Evolutionary conservation across 2,329 filamentous ascomycete genomes (phyloP), one percentile per base, ranked within the genome.

Genomic region (Boeremia lycopersici): DNA sequence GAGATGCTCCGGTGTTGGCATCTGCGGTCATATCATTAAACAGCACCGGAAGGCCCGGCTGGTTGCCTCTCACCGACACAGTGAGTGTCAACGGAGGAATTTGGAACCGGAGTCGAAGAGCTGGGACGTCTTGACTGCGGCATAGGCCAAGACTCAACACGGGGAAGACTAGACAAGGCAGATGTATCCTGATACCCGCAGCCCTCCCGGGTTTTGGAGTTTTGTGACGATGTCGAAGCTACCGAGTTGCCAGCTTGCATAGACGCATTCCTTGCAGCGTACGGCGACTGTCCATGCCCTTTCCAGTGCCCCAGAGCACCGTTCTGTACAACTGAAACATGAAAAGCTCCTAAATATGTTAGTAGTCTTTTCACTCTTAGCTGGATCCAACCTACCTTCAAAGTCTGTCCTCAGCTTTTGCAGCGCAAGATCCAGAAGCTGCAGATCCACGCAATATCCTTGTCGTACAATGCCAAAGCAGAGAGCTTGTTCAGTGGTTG

Each of bases 391-490:
- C 29, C 9, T 23, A 48, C 50, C 43, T 31, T 26, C 38, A 30
- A 38, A 53, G 6, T 43, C 13, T 19, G n/a, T 28, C 19, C 38
- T 29, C 19, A 53, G 31, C 38, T 13, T 43, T 28, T 42, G 43
- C 17, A 53, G 25, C 31, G 43, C 43, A 6, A 42, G 1, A 2
- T 48, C 39, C 13, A 53, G 26, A 9, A 43, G 17, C 38, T 38
- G 26, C 13, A 47, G 23, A 17, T 53, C 40, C 7, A 36, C 38
- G 12, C 10, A 31, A 13, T 43, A 25, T 19, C 50, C 50, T 35
- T 53, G 43, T 5, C 36, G 13, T 4, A 43, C 19, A 7, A 48
- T 38, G 2, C 43, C 38, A 17, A 42, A 53, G 38, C 44, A 47
- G 23, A 53, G 26, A 19, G 50, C 43, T 8, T 47, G 36, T 2